These are phyloP conservation scores for Amanita phalloides DNA, from an alignment of 768 basidiomycete species.

Conservation along the genomic window DNA sequence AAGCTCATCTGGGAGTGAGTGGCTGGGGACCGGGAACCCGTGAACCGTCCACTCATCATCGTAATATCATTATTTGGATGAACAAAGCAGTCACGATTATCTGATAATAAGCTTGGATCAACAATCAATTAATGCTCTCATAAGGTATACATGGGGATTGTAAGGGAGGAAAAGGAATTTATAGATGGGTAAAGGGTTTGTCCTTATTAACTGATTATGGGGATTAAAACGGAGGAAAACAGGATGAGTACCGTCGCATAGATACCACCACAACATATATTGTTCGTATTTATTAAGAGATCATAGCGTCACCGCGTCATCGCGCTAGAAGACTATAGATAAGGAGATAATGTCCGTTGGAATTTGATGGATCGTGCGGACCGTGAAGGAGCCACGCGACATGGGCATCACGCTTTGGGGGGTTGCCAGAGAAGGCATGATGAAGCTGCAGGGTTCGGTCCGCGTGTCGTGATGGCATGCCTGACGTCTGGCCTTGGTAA, in stretches of 20 bases:
- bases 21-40: not conserved
- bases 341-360: not conserved
- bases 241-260: not conserved
- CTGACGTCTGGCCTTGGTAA: not conserved
- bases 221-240: not conserved
- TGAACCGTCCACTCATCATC: not conserved
- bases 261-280: not conserved
- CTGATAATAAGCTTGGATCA: not conserved
- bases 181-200: not conserved
- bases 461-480: not conserved
- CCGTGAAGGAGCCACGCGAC: not conserved
- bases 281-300: not conserved
- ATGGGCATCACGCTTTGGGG: not conserved
- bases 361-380: too few relatives aligned
- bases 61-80: not conserved
- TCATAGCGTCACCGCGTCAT: not conserved
- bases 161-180: not conserved
- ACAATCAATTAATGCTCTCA: not conserved
- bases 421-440: not conserved
- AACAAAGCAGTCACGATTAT: not conserved
- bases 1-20: constrained; percentile 49
- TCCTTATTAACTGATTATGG: not conserved
- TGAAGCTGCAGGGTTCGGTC: not conserved
- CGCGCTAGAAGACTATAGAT: not conserved
- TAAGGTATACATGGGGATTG: not conserved